Evolutionary conservation across 441 rosid genomes (phyloP).

Genomic region (Hypseocharis bilobata): DNA sequence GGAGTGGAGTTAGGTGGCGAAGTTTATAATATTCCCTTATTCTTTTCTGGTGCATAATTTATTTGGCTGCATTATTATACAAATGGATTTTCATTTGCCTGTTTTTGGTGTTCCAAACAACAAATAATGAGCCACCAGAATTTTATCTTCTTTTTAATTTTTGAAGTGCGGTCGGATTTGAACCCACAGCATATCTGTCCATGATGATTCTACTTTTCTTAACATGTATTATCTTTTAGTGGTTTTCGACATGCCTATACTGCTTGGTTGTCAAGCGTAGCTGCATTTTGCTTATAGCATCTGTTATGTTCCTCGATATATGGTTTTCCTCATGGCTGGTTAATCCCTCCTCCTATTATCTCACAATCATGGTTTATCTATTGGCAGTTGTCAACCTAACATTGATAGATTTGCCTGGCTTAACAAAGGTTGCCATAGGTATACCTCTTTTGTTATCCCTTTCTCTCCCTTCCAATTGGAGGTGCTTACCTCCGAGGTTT

Average conservation of each 20-base stretch:
- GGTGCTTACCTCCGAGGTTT: neutral
- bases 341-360: neutral
- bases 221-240: neutral
- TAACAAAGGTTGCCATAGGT: slow-evolving; percentile 99
- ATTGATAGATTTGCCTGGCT: slow-evolving; percentile 94
- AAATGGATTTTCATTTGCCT: no score
- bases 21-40: slow-evolving; percentile 22
- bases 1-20: neutral
- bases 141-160: no score
- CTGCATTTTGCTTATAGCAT: no score
- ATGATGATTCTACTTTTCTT: neutral
- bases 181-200: neutral
- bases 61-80: neutral
- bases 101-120: neutral
- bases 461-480: neutral
- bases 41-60: neutral
- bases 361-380: slow-evolving; percentile 14
- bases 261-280: no score
- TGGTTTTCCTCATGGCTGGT: neutral
- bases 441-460: slow-evolving; percentile 21
- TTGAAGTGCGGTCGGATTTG: neutral
- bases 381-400: slow-evolving; percentile 88
- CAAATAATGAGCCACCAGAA: no score
- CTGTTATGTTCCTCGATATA: neutral
- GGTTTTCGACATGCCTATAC: no score